phyloP scores from a whole-genome alignment of 2,329 filamentous ascomycete genomes.

The Pseudogymnoascus sp. region DNA sequence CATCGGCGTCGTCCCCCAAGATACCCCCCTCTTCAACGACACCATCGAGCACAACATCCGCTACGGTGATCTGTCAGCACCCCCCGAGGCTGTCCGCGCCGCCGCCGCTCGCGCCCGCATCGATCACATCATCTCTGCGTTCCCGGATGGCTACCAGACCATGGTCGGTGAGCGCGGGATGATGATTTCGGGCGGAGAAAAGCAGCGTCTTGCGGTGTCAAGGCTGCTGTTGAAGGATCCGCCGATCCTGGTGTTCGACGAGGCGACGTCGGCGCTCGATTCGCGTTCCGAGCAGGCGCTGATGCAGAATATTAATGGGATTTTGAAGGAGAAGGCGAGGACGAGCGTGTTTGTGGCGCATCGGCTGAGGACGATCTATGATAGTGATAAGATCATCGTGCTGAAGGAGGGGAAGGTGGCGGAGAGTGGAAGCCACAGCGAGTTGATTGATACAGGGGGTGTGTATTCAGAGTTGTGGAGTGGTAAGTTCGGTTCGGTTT shows the following conservation, averaged over 20 bases:
- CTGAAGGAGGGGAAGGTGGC: conserved; percentile 77
- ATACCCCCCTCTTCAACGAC: conserved; percentile 95
- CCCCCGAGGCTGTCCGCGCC: conserved; percentile 63
- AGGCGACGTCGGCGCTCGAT: conserved; percentile 86
- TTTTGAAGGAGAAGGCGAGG: conserved; percentile 77
- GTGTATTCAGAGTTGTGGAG: conserved; percentile 90
- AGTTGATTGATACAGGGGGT: conserved; percentile 70
- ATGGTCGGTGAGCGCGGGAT: conserved; percentile 89
- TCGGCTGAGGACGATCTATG: conserved; percentile 84
- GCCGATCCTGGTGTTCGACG: conserved; percentile 83
- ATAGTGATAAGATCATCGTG: conserved; percentile 89
- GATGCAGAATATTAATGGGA: conserved; percentile 86
- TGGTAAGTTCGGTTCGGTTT: conserved; percentile 46
- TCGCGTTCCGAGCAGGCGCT: conserved; percentile 90
- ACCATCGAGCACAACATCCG: conserved; percentile 93
- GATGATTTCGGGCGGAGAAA: conserved; percentile 96
- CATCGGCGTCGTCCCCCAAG: conserved; percentile 94
- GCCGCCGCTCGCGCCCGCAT: conserved; percentile 80
- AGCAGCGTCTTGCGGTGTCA: conserved; percentile 81
- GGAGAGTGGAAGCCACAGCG: conserved; percentile 80
- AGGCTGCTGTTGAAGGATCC: conserved; percentile 83
- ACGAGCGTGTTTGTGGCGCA: conserved; percentile 96
- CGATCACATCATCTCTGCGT: conserved; percentile 70
- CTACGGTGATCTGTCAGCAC: conserved; percentile 78
- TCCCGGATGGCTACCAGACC: conserved; percentile 84